phyloP scores from a whole-genome alignment of 2,329 filamentous ascomycete genomes.

The Sporothrix luriei region DNA sequence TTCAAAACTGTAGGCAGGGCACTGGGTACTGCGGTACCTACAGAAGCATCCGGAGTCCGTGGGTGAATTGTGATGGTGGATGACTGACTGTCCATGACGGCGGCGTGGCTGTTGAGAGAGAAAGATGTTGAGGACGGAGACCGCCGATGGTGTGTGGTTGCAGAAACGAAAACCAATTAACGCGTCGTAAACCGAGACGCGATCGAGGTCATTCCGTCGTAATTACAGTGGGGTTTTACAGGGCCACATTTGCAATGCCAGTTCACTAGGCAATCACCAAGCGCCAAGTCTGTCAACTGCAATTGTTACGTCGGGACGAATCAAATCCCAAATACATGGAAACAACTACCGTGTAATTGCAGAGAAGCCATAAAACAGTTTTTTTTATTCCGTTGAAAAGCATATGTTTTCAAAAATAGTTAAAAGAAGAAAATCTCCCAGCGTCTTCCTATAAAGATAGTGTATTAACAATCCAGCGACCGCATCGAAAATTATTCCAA shows the following conservation, averaged over 20 bases:
- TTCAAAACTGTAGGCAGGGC: slow-evolving; percentile 81
- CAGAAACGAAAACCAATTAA: slow-evolving; percentile 21
- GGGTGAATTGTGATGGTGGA: slow-evolving; percentile 48
- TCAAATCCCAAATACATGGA: neutral
- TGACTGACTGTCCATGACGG: slow-evolving; percentile 17
- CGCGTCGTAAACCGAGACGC: neutral
- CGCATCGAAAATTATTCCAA: neutral
- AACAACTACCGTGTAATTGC: neutral
- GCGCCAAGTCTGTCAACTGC: neutral
- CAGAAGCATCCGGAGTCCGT: slow-evolving; percentile 25
- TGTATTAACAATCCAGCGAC: neutral
- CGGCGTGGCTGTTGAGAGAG: neutral
- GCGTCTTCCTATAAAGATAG: neutral
- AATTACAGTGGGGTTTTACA: neutral
- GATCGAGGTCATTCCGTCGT: too few relatives aligned
- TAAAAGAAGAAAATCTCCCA: neutral
- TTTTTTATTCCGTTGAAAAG: neutral
- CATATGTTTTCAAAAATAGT: neutral
- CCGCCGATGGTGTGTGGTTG: neutral
- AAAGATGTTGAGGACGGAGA: neutral
- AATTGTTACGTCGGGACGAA: neutral
- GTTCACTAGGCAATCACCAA: neutral
- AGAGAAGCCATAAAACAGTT: neutral
- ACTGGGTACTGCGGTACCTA: slow-evolving; percentile 41
- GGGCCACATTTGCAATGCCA: neutral